Base-by-base conservation (phyloP, 2,329 filamentous ascomycete genomes). In the Aspergillus ibericus region DNA sequence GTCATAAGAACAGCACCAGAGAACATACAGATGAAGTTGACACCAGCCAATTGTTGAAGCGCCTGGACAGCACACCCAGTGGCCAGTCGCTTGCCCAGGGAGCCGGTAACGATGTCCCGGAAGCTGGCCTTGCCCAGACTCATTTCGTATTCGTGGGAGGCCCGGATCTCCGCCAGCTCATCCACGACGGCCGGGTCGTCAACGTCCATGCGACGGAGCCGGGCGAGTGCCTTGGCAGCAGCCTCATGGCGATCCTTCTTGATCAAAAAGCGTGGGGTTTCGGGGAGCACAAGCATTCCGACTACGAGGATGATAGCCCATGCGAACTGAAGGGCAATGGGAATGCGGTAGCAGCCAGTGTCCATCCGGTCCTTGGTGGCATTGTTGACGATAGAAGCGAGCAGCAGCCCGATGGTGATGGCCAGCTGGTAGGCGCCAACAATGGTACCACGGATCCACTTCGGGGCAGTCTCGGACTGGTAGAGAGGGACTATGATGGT, bases 61-160 rank as follows among this genome's bases (percentile, higher is more conserved):
- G 67, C 73, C 47, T 78, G 76, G 6, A 78, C 64, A 4, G 63
- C 67, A 53, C 75, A 76, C 2, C 76, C 76, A 12, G 76, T 78
- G 7, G 72, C 63, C 10, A 77, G 66, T 13, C 76, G 73, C 64
- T 72, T 78, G 18, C 72, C 69, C 50, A 78, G 64, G 0, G 68
- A 68, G 0, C 70, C 70, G 25, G 66, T 70, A 44, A 78, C 59
- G 51, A 73, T 74, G 38, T 77, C 74, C 7, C 73, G 50, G 55
- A 76, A 78, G 16, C 67, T 68, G 5, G 75, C 70, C 3, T 66
- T 70, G 49, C 76, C 76, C 6, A 77, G 59, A 36, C 68, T 66
- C 66, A 88, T 82, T 81, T 96, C 92, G 73, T 92, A 92, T 76
- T 91, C 89, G 76, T 93, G 86, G 81, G 95, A 96, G 78, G 91